phyloP scores from a whole-genome alignment of 805 yeast genomes.

The Nakazawaea sp. region DNA sequence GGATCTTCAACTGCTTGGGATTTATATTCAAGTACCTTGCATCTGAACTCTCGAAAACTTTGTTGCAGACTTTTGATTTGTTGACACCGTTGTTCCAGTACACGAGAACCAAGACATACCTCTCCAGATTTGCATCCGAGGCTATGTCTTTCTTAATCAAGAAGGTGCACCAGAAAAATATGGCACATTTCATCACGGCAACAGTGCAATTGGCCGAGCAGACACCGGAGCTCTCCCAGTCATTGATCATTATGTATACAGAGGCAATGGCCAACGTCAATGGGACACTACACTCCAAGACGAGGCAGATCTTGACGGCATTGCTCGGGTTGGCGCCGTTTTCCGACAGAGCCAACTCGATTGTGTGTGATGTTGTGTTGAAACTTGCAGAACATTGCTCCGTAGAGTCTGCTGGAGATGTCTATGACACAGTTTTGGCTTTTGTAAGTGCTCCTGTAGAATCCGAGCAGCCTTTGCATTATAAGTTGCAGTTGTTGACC shows the following conservation, averaged over 20 bases:
- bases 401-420: slow-evolving; percentile 34
- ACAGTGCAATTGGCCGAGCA: slow-evolving; percentile 25
- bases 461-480: slow-evolving; percentile 14
- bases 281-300: slow-evolving; percentile 69
- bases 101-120: slow-evolving; percentile 46
- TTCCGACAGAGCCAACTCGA: slow-evolving; percentile 26
- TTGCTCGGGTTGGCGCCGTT: slow-evolving; percentile 26
- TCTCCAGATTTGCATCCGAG: slow-evolving; percentile 83
- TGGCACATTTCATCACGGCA: slow-evolving; percentile 37
- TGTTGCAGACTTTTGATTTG: slow-evolving; percentile 61
- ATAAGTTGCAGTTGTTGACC: slow-evolving; percentile 33
- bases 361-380: slow-evolving; percentile 54
- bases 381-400: slow-evolving; percentile 48
- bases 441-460: neutral
- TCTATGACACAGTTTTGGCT: slow-evolving; percentile 31
- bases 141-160: slow-evolving; percentile 80
- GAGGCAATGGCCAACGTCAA: slow-evolving; percentile 72
- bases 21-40: slow-evolving; percentile 85
- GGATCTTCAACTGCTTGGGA: slow-evolving; percentile 80
- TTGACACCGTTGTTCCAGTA: slow-evolving; percentile 59
- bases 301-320: slow-evolving; percentile 40
- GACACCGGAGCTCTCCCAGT: slow-evolving; percentile 19
- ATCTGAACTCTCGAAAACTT: slow-evolving; percentile 51
- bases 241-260: slow-evolving; percentile 56
- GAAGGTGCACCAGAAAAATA: slow-evolving; percentile 45